Evolutionary conservation across 768 basidiomycete species (phyloP), one percentile per base, ranked within the genome.

Genomic region (Leccinum boreale): DNA sequence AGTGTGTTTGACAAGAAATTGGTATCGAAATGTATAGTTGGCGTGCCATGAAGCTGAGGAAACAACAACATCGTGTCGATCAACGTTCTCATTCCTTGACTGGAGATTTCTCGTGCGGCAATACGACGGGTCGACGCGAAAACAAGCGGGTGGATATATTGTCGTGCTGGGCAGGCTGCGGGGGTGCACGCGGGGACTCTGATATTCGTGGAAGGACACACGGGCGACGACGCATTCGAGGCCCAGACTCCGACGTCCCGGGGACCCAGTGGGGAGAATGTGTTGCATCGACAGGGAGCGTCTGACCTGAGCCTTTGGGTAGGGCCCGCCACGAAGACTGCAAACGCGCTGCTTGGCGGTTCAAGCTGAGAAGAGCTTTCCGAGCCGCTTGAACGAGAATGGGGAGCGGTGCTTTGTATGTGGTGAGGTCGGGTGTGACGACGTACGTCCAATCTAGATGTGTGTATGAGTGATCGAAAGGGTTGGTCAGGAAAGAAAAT

Each of bases 381-480:
- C 68, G 68, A 17, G 73, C 58, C n/a, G 52, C 31, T 12, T 53
- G 55, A 15, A 73, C 48, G 35, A 73, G 61, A 21, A 57, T 59
- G 2, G 65, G 60, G 2, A 72, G 56, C 11, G 70, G 67, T 39
- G 54, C 62, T 48, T 39, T 71, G 50, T 70, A 73, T 2, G 63
- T 48, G 50, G 61, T n/a, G 28, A 70, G 58, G 29, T 53, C 42
- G 19, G 72, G 72, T 15, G 61, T 23, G 23, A 70, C 59, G 19
- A 72, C 56, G 51, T 70, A 72, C 36, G 68, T 65, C 71, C 72
- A 72, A 35, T 51, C 72, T 72, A 23, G 4, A 23, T 29, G 6
- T 15, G 4, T 0, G 3, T 11, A 45, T 61, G 9, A 65, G 57
- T 0, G 24, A 49, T 8, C 15, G n/a, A 26, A 33, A 24, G 24